Percentiles rank a stretch among this genome's conserved stretches.
Conservation (phyloP, 2,329 filamentous ascomycete species). For the Paecilomyces dactylethromorphus region DNA sequence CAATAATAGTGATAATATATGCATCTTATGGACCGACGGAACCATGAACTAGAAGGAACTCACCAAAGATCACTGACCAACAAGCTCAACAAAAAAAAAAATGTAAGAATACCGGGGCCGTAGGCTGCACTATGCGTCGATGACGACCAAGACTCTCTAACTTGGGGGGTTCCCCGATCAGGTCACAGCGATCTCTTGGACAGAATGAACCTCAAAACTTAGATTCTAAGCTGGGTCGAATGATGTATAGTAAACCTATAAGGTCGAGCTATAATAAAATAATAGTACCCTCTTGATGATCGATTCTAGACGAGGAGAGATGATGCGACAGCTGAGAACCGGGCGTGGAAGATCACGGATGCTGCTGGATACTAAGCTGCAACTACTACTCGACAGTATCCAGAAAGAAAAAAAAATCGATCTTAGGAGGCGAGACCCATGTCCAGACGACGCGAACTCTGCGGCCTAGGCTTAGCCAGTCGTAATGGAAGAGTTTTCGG, state of each 20-base stretch:
- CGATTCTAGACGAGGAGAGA: neutral
- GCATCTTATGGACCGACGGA: neutral
- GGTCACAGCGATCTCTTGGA: neutral
- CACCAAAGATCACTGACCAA: neutral
- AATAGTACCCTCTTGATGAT: neutral
- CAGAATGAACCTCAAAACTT: neutral
- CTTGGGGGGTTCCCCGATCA: neutral
- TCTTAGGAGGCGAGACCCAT: neutral
- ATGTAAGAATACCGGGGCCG: neutral
- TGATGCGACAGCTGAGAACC: neutral
- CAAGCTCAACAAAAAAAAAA: neutral
- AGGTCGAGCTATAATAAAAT: neutral
- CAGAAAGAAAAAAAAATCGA: neutral
- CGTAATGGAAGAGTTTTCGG: neutral
- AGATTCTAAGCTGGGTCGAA: neutral
- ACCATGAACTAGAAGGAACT: neutral
- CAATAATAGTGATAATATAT: neutral
- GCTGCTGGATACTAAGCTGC: neutral
- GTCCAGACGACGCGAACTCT: neutral
- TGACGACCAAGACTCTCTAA: constrained; percentile 3
- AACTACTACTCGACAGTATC: neutral
- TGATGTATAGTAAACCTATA: neutral
- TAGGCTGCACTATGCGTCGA: constrained; percentile 1
- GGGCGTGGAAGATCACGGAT: neutral
- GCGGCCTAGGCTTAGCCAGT: neutral